These are phyloP conservation scores for Trematosphaeria pertusa DNA, from an alignment of 2,329 filamentous ascomycete genomes.

Conservation along the genomic window DNA sequence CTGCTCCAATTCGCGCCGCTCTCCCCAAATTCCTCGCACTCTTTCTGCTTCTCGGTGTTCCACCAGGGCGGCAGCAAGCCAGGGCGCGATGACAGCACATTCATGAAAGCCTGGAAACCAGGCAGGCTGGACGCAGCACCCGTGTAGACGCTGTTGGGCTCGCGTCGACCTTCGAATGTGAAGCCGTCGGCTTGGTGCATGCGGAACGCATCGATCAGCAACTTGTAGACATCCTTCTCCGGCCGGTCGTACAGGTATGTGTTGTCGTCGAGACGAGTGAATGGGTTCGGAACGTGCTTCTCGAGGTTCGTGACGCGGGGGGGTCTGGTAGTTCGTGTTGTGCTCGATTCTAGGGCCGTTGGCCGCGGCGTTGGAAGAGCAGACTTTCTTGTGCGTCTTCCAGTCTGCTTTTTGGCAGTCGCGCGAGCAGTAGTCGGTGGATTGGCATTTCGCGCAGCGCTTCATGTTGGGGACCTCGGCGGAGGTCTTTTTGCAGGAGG, in stretches of 20 bases:
- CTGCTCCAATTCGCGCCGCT: conserved; percentile 23
- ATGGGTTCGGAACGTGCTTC: conserved; percentile 27
- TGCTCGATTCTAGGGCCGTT: conserved; percentile 8
- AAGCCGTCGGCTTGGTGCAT: conserved; percentile 31
- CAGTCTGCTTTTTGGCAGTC: conserved; percentile 44
- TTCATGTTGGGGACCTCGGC: conserved; percentile 20
- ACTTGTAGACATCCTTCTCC: conserved; percentile 33
- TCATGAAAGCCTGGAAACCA: conserved; percentile 29
- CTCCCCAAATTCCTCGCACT: conserved; percentile 27
- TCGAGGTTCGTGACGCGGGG: conserved; percentile 19
- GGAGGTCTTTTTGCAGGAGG: conserved; percentile 18
- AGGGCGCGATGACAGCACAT: conserved; percentile 5
- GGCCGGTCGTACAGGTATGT: conserved; percentile 35
- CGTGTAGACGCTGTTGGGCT: conserved; percentile 22
- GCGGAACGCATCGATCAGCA: conserved; percentile 40
- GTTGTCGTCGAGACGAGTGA: conserved; percentile 26
- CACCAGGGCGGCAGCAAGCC: conserved; percentile 34
- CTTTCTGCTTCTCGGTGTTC: conserved; percentile 21
- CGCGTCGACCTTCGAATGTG: conserved; percentile 21
- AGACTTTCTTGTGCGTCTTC: conserved; percentile 44
- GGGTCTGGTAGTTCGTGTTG: conserved; percentile 4
- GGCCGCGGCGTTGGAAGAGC: conserved; percentile 11
- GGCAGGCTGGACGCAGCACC: conserved; percentile 21
- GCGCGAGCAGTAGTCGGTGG: conserved; percentile 38
- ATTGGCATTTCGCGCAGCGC: conserved; percentile 39